A percentile compares a stretch with the other conserved stretches of the same genome.
Conservation (phyloP, 192 early-diverging fungal genomes). For the Coemansia sp. region DNA sequence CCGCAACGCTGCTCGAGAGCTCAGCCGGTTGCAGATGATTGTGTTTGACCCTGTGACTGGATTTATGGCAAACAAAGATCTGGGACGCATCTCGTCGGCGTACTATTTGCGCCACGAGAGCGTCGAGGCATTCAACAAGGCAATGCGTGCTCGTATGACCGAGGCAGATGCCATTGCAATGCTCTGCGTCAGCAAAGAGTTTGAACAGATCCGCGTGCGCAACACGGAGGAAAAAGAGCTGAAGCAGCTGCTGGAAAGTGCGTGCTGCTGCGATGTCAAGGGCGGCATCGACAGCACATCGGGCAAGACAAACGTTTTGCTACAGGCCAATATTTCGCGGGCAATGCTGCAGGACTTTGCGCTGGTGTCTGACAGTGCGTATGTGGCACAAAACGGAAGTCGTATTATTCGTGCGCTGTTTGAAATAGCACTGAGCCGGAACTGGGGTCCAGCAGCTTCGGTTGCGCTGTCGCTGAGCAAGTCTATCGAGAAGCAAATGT, state of each 20-base stretch:
- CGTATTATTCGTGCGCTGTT: slow-evolving; percentile 94
- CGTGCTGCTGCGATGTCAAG: slow-evolving; percentile 85
- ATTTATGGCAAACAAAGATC: slow-evolving; percentile 82
- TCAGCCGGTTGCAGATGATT: slow-evolving; percentile 92
- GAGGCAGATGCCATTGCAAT: slow-evolving; percentile 90
- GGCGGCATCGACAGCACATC: slow-evolving; percentile 76
- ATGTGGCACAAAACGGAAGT: slow-evolving; percentile 91
- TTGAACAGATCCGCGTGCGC: slow-evolving; percentile 89
- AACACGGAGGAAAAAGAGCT: slow-evolving; percentile 86
- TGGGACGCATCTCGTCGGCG: slow-evolving; percentile 88
- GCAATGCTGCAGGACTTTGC: slow-evolving; percentile 87
- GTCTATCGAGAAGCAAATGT: slow-evolving; percentile 84
- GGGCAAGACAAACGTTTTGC: slow-evolving; percentile 92
- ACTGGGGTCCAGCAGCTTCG: slow-evolving; percentile 80
- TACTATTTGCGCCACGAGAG: slow-evolving; percentile 89
- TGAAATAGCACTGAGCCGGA: slow-evolving; percentile 87
- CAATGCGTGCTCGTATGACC: slow-evolving; percentile 85
- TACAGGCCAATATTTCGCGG: slow-evolving; percentile 84
- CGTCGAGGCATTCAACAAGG: slow-evolving; percentile 82
- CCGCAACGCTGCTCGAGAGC: slow-evolving; percentile 63
- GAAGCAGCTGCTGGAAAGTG: slow-evolving; percentile 58
- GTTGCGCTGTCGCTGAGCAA: slow-evolving; percentile 83
- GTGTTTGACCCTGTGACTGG: slow-evolving; percentile 79
- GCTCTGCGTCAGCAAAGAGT: slow-evolving; percentile 89
- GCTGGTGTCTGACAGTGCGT: slow-evolving; percentile 87